Percentiles rank a stretch among this genome's conserved stretches.
phyloP scores from a whole-genome alignment of 1,284 basidiomycete genomes.

The Sanguinoderma infundibulare region DNA sequence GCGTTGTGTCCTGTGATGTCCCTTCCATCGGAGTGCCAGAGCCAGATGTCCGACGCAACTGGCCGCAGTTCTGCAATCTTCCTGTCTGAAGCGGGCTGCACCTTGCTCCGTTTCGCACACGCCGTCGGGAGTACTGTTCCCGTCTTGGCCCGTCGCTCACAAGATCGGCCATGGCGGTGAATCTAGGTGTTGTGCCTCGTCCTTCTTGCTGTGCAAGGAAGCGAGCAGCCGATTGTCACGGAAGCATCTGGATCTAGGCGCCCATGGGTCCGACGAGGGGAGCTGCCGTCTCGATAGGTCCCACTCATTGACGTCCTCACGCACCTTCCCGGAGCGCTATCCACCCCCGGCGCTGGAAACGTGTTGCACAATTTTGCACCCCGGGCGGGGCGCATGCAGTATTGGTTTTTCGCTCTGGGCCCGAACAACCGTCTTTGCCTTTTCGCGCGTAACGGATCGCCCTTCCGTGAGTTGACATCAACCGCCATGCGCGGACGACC shows the following conservation, averaged over 20 bases:
- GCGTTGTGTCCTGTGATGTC: neutral
- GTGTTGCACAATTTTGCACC: neutral
- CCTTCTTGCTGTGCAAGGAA: slow-evolving; percentile 15
- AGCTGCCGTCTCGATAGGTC: slow-evolving; percentile 15
- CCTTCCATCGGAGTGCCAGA: neutral
- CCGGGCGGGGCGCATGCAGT: neutral
- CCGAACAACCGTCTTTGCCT: slow-evolving; percentile 11
- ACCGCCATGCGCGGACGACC: slow-evolving; percentile 20
- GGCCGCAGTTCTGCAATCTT: slow-evolving; percentile 2
- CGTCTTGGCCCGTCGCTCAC: neutral
- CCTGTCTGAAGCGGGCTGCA: neutral
- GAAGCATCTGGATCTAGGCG: slow-evolving; percentile 18
- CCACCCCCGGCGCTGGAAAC: neutral
- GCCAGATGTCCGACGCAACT: no score
- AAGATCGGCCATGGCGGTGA: neutral
- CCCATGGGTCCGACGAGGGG: slow-evolving; percentile 8
- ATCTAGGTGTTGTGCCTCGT: neutral
- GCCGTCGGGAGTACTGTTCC: neutral
- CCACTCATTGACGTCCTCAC: slow-evolving; percentile 11
- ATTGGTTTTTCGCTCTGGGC: slow-evolving; percentile 9
- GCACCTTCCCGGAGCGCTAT: slow-evolving; percentile 16
- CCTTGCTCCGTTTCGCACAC: neutral
- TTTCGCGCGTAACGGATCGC: slow-evolving; percentile 8
- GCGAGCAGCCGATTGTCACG: slow-evolving; percentile 24
- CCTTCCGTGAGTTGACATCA: slow-evolving; percentile 19